Base-by-base conservation (phyloP, 164 flowering plant species). In the Piper longum region DNA sequence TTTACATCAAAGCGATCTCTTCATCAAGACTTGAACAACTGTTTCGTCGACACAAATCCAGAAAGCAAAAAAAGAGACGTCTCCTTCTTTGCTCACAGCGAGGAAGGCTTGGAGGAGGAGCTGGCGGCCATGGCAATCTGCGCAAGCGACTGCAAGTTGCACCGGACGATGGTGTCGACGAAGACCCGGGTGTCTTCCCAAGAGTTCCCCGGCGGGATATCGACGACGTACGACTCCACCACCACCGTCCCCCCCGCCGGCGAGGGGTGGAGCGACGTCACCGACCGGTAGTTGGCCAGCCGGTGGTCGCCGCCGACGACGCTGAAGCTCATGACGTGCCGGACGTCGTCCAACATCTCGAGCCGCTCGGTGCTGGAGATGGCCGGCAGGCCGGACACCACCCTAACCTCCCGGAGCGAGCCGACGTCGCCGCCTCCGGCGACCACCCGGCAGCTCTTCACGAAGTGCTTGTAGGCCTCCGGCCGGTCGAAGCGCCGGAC, bases 241-340 rank as follows among this genome's bases (percentile, higher is more conserved):
- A 87, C 93, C 6, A 82, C 74, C 13, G 96, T 85, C 11, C 80
- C 85, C 17, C 43, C 64, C 2, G 79, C 85, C 6, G 76, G 63
- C 5, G 77, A 62, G 76, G 71, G 57, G 66, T 85, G 90, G 48
- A 87, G 85, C 0, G 89, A 83, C 16, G 89, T 85, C n/a, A 86
- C 83, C 4, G 89, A 85, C 36, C 78, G 70, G 74, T 85, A 89
- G 65, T 87, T 87, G 4, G 78, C 70, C 17, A 89, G 77, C 6
- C 91, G 82, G 70, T 89, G 95, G 41, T 89, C 91, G 3, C 96
- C 96, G 2, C 85, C 95, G 36, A 89, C 81, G n/a, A 89, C 75
- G 69, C 95, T 81, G 81, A 85, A 89, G 74, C 89, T 82, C 51
- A 87, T 67, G 62, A 85, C 79, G 66, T 89, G 88, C 14, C 75